These are phyloP conservation scores for Fusarium redolens DNA, from an alignment of 2,329 filamentous ascomycete species.

Conservation along the genomic window DNA sequence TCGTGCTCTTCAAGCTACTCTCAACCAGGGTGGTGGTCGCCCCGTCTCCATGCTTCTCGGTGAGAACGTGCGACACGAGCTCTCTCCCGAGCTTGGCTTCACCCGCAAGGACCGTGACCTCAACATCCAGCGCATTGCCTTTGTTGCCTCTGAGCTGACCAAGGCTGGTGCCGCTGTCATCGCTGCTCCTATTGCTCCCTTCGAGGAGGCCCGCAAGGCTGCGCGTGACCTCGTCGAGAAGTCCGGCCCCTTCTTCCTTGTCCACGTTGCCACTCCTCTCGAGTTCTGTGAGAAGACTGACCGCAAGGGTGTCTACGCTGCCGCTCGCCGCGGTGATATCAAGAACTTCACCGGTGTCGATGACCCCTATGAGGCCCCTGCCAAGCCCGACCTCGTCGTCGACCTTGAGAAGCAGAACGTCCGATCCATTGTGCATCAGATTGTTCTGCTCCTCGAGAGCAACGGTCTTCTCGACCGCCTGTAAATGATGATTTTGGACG, in stretches of 20 bases:
- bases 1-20: slow-evolving; percentile 92
- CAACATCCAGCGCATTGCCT: slow-evolving; percentile 96
- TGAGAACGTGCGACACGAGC: slow-evolving; percentile 92
- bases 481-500: slow-evolving; percentile 48
- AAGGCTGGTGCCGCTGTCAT: slow-evolving; percentile 94
- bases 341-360: slow-evolving; percentile 99
- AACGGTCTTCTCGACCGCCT: slow-evolving; percentile 84
- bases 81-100: slow-evolving; percentile 96
- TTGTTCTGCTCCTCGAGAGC: slow-evolving; percentile 91
- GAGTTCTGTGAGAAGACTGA: slow-evolving; percentile 96
- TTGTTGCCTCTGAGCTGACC: slow-evolving; percentile 94
- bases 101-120: slow-evolving; percentile 89
- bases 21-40: slow-evolving; percentile 97
- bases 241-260: slow-evolving; percentile 90
- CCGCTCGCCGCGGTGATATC: slow-evolving; percentile 88
- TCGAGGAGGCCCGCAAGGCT: slow-evolving; percentile 79
- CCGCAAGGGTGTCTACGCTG: slow-evolving; percentile 87
- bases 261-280: slow-evolving; percentile 93
- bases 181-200: slow-evolving; percentile 94
- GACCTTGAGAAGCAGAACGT: slow-evolving; percentile 89
- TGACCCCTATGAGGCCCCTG: slow-evolving; percentile 91
- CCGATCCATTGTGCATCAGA: slow-evolving; percentile 95
- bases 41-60: slow-evolving; percentile 94
- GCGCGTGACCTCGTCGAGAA: slow-evolving; percentile 89
- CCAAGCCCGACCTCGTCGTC: slow-evolving; percentile 85